Evolutionary conservation across 2,329 filamentous ascomycete species (phyloP), one percentile per base, ranked within the genome.

Genomic region (Raffaelea deltoideospora): DNA sequence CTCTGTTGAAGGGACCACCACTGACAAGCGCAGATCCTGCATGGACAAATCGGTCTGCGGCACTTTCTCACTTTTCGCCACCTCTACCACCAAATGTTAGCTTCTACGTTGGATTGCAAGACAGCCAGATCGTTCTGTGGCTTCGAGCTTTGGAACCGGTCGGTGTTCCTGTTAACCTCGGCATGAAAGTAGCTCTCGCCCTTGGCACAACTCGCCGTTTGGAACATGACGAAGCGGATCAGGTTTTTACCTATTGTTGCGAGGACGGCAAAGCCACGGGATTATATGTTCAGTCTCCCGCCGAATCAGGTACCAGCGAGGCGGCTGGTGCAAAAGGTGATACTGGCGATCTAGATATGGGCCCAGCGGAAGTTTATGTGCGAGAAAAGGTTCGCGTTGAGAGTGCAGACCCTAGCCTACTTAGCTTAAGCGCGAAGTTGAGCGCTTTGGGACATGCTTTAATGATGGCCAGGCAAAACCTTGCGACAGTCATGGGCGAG

Each of bases 321-420:
- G 40, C 39, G 38, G 42, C 26, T 14, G 36, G 20, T 6, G 18
- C 28, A 3, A 31, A 36, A 8, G 34, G 20, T 10, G 34, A 19
- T 4, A 31, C 23, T 65, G 56, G 24, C 5, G 37, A 45, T n/a
- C 10, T n/a, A 14, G n/a, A 10, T 4, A 15, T 8, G 14, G 63
- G 61, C 13, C 70, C 72, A 5, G 67, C 75, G 3, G 76, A 90
- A 42, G 86, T 95, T 3, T 79, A 75, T 44, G 88, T 96, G 32
- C 76, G 79, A 46, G 88, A 95, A 54, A 95, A 95, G 60, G 72
- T 94, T 5, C 69, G 81, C 29, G 79, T 95, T 2, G 87, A 94
- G 56, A 88, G 76, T 49, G 83, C 86, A 38, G 87, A 96, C 54
- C 88, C 88, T 1, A 87, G 76, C 47, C 54, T 95, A 45, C 76